Base-by-base conservation (phyloP, 2,329 filamentous ascomycete species). In the Fusarium sterilihyphosum region DNA sequence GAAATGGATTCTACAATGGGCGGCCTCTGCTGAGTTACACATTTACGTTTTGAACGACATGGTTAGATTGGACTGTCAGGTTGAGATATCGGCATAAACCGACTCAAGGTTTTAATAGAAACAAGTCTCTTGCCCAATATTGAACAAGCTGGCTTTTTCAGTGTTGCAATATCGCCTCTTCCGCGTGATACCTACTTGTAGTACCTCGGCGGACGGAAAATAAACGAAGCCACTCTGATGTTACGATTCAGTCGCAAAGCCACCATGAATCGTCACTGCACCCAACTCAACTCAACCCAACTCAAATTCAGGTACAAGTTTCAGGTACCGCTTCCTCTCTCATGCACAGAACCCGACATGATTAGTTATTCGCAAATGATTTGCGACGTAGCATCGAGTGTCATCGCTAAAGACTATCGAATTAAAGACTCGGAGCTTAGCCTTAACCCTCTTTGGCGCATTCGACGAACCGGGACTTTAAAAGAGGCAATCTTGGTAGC, bases 401-500 rank as follows among this genome's bases (percentile, higher is more conserved):
- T 65, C 60, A 59, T 65, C 16, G n/a, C 24, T 29, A 31, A 43
- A 49, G 18, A 31, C 67, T 70, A 60, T 60, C 31, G 53, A 70
- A 40, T 61, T 40, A 33, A 54, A 49, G 54, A 46, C 57, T 52
- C n/a, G 47, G 47, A 61, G 59, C 64, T 67, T 68, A 47, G 44
- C 44, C 44, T 47, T 22, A 43, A 53, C 33, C 43, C 31, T 37
- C 52, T 65, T 40, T 26, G n/a, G 46, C 18, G 16, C 56, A 50
- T 22, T 62, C 49, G 18, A 40, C n/a, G 41, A 29, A 62, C 43
- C 37, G 24, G 58, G 50, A 17, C 47, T 26, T 46, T 50, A 59
- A 61, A 59, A 59, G 57, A 59, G 47, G 53, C 53, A 70, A 70
- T 70, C 67, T 70, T 38, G 37, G 41, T 49, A 29, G 20, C 29